These are phyloP conservation scores for Malassezia restricta DNA, from an alignment of 1,284 basidiomycete species.

Conservation along the genomic window DNA sequence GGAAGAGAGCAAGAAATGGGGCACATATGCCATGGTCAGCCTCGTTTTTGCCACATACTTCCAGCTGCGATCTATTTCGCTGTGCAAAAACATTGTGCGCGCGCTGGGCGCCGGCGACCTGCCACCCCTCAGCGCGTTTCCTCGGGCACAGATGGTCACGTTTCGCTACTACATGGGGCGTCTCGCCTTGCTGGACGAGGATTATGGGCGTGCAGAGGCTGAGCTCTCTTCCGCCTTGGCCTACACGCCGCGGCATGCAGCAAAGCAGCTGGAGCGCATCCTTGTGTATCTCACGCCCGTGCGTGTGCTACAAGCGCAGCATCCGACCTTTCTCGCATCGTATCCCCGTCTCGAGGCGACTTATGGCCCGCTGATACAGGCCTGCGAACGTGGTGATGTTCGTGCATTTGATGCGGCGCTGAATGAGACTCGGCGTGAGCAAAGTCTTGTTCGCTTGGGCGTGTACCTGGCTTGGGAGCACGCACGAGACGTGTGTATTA, in stretches of 20 bases:
- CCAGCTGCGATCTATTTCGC: slow-evolving; percentile 76
- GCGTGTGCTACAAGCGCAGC: slow-evolving; percentile 68
- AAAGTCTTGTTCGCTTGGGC: slow-evolving; percentile 64
- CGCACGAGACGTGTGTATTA: slow-evolving; percentile 70
- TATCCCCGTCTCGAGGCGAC: slow-evolving; percentile 64
- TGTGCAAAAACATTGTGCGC: slow-evolving; percentile 81
- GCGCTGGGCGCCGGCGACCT: slow-evolving; percentile 79
- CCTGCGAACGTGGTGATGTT: slow-evolving; percentile 67
- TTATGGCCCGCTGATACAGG: slow-evolving; percentile 66
- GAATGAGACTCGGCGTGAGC: slow-evolving; percentile 52
- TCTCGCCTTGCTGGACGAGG: slow-evolving; percentile 81
- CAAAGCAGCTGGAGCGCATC: slow-evolving; percentile 53
- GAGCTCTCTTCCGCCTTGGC: slow-evolving; percentile 71
- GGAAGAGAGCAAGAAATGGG: slow-evolving; percentile 71
- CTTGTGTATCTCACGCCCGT: slow-evolving; percentile 79
- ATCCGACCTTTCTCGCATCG: slow-evolving; percentile 62
- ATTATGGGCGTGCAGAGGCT: slow-evolving; percentile 66
- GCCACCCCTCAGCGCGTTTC: slow-evolving; percentile 63
- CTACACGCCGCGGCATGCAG: slow-evolving; percentile 55
- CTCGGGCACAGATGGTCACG: slow-evolving; percentile 70
- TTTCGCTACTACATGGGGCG: slow-evolving; percentile 78
- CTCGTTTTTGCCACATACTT: slow-evolving; percentile 89
- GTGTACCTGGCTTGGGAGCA: slow-evolving; percentile 75
- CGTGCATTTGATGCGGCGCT: slow-evolving; percentile 62
- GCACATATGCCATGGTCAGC: slow-evolving; percentile 85